phyloP scores from a whole-genome alignment of 192 early-diverging fungal genomes.

The Mortierella alpina region DNA sequence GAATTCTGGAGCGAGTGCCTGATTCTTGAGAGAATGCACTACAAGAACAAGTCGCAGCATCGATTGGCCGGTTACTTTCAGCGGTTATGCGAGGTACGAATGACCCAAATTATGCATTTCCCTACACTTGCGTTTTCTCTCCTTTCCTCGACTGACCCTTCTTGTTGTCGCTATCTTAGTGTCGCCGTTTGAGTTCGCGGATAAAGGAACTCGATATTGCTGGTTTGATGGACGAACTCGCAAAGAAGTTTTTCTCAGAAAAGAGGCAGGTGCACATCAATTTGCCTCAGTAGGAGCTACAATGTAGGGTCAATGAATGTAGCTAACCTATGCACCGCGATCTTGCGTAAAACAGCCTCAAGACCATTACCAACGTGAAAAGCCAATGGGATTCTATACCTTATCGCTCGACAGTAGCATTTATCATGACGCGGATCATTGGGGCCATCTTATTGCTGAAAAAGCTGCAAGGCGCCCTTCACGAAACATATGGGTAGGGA shows the following conservation, averaged over 20 bases:
- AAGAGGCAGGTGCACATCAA: conserved; percentile 6
- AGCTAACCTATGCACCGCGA: neutral
- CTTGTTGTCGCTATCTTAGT: conserved; percentile 6
- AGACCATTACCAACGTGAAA: conserved; percentile 6
- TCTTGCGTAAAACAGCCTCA: conserved; percentile 12
- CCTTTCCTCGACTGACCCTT: neutral
- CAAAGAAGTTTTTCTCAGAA: conserved; percentile 36
- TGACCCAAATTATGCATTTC: no score
- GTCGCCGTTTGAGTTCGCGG: conserved; percentile 26
- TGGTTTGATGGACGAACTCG: conserved; percentile 26
- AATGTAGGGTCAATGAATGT: neutral
- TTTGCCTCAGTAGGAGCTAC: neutral
- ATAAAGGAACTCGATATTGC: conserved; percentile 32
- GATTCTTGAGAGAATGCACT: conserved; percentile 57
- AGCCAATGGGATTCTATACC: conserved; percentile 43
- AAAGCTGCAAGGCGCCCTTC: conserved; percentile 30
- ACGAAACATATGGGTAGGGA: conserved; percentile 48
- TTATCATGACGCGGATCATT: conserved; percentile 41
- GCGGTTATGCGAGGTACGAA: conserved; percentile 52
- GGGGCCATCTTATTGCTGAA: conserved; percentile 17
- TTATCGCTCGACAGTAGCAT: conserved; percentile 39
- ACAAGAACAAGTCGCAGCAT: conserved; percentile 64
- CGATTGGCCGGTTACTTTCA: conserved; percentile 52
- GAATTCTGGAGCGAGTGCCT: conserved; percentile 57
- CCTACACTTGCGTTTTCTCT: neutral